These are phyloP conservation scores for Lentinus tigrinus DNA, from an alignment of 768 basidiomycete species.

Conservation along the genomic window DNA sequence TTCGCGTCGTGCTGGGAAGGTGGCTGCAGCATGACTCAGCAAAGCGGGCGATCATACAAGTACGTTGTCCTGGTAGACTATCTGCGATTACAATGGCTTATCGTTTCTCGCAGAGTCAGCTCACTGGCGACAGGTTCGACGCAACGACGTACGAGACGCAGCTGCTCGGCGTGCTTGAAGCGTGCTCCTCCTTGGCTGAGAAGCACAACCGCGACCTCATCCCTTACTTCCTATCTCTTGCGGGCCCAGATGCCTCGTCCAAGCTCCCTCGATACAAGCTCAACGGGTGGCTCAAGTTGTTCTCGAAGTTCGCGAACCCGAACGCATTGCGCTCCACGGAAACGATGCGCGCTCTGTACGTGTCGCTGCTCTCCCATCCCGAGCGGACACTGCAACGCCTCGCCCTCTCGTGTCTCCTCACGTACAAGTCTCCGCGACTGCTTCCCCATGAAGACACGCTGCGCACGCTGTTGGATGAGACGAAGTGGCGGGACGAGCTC, in stretches of 20 bases:
- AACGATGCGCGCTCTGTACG: slow-evolving; percentile 64
- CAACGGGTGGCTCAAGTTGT: slow-evolving; percentile 75
- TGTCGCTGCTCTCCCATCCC: slow-evolving; percentile 77
- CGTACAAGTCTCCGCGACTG: slow-evolving; percentile 71
- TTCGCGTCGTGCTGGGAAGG: slow-evolving; percentile 45
- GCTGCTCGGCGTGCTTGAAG: slow-evolving; percentile 67
- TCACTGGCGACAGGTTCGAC: slow-evolving; percentile 62
- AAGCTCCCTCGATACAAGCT: slow-evolving; percentile 63
- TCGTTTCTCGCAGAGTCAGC: slow-evolving; percentile 36
- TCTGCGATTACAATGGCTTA: neutral
- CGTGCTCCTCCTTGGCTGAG: slow-evolving; percentile 72
- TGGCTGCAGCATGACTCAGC: slow-evolving; percentile 42
- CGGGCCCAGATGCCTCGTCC: slow-evolving; percentile 37
- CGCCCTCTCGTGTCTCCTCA: slow-evolving; percentile 75
- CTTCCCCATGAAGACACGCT: slow-evolving; percentile 61
- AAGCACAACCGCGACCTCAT: slow-evolving; percentile 86
- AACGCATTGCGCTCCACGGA: slow-evolving; percentile 77
- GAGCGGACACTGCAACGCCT: slow-evolving; percentile 75
- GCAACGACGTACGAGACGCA: slow-evolving; percentile 75
- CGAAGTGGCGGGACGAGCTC: slow-evolving; percentile 87
- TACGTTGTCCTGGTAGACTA: slow-evolving; percentile 19
- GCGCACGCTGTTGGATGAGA: slow-evolving; percentile 74
- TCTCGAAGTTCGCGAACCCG: slow-evolving; percentile 91
- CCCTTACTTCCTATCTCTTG: slow-evolving; percentile 69
- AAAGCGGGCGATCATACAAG: slow-evolving; percentile 34